Conservation (phyloP, 306 rosid genomes). For the Mimosa pudica region DNA sequence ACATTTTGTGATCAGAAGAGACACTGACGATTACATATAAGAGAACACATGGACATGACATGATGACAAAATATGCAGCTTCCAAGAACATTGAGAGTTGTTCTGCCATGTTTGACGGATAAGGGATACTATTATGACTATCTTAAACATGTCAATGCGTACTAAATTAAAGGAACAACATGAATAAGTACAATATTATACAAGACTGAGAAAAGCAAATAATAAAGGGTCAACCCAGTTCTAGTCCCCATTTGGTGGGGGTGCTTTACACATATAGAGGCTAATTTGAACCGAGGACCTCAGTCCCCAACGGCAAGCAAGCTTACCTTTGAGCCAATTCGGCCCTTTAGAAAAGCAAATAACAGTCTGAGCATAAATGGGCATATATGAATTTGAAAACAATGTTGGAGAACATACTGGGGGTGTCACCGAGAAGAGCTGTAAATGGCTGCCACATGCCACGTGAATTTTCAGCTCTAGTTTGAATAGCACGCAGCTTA, state of each 20-base stretch:
- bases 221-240: neutral
- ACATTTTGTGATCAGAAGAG: neutral
- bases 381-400: neutral
- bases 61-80: neutral
- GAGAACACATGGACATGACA: neutral
- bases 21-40: neutral
- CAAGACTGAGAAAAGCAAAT: neutral
- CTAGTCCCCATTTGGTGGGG: too few species aligned
- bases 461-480: constrained; percentile 73
- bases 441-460: constrained; percentile 98
- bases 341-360: neutral
- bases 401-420: constrained; percentile 54
- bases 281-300: too few species aligned
- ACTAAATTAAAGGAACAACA: neutral
- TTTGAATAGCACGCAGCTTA: constrained; percentile 85
- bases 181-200: neutral
- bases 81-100: neutral
- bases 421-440: constrained; percentile 89
- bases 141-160: neutral
- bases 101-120: neutral
- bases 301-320: too few species aligned
- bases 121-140: neutral
- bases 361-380: neutral
- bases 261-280: too few species aligned
- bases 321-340: too few species aligned